Evolutionary conservation across 148 eudicot genomes (phyloP), one percentile per base, ranked within the genome.

Genomic region (Amaranthus cruentus): DNA sequence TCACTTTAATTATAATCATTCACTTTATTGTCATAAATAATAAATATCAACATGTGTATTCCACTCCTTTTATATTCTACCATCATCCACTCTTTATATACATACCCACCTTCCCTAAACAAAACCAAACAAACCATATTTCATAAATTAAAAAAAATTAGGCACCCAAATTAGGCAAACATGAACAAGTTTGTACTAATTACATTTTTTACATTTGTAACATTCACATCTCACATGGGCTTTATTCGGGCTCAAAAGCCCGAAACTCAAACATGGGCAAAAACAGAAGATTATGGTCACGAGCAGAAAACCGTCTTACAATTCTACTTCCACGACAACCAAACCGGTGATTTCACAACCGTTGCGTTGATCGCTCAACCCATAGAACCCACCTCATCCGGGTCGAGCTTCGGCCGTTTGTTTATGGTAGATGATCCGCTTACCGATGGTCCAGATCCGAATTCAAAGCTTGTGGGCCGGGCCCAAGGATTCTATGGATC

Each of bases 281-380:
- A 58, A 72, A 79, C 46, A 46, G 52, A n/a, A 15, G 15, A 7
- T 0, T 58, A 68, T 42, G 60, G 28, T 46, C 66, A 74, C 13
- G 73, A 77, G 54, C 77, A 70, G 7, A 56, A 56, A 13, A 84
- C 86, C 18, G 53, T 74, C 13, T 58, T 88, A 18, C 85, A 78
- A 15, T 80, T 85, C 76, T 88, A 82, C 84, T 77, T 85, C 62
- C 89, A 88, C 21, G 89, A 88, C 70, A 54, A 44, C 2, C 54
- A 53, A 3, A 77, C 73, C 4, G 87, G 84, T 5, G 55, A 71
- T 5, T 63, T 52, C 21, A 79, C 81, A 9, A 86, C 76, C 12
- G 81, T 81, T 0, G 10, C 62, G 2, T 44, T 42, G 21, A 79
- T 84, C 47, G 86, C 81, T 15, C 59, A 65, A n/a, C 60, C 89